These are phyloP conservation scores for Mortierella sp. DNA, from an alignment of 371 early-diverging fungal species.

Conservation along the genomic window DNA sequence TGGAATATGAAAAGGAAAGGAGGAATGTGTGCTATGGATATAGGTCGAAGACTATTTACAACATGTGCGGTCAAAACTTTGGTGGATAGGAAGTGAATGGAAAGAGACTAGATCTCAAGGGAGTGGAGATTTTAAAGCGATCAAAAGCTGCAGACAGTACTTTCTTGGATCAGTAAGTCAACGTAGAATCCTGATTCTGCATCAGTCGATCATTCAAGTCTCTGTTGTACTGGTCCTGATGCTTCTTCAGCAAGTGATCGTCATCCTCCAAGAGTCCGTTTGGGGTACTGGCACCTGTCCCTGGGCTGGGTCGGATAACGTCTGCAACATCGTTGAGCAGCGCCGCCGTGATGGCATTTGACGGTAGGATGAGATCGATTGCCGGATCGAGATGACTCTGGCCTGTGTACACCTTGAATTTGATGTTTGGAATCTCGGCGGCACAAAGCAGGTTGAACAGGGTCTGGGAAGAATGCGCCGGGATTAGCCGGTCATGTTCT, in stretches of 20 bases:
- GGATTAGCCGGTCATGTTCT: constrained; percentile 49
- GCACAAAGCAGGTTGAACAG: constrained; percentile 45
- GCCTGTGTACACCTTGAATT: constrained; percentile 53
- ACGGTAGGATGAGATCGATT: constrained; percentile 49
- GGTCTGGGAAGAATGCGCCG: constrained; percentile 51
- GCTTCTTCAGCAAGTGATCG: constrained; percentile 21
- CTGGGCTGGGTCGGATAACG: constrained; percentile 28
- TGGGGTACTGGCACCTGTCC: constrained; percentile 39
- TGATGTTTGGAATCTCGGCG: constrained; percentile 51
- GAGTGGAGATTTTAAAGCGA: neutral
- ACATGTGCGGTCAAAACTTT: neutral
- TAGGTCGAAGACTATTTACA: no score
- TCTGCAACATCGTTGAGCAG: constrained; percentile 42
- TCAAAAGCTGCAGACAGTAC: neutral
- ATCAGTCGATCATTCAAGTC: constrained; percentile 27
- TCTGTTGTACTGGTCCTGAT: constrained; percentile 33
- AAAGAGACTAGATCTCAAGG: constrained; percentile 14
- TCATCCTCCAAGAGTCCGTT: constrained; percentile 32
- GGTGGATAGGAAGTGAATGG: neutral
- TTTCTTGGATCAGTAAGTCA: constrained; percentile 5
- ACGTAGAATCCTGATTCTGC: constrained; percentile 14
- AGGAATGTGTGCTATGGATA: no score
- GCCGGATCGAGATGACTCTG: constrained; percentile 51
- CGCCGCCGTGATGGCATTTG: constrained; percentile 42
- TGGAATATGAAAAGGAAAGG: neutral